Evolutionary conservation across 2,329 filamentous ascomycete genomes (phyloP), one percentile per base, ranked within the genome.

Genomic region (Periconia sp.): DNA sequence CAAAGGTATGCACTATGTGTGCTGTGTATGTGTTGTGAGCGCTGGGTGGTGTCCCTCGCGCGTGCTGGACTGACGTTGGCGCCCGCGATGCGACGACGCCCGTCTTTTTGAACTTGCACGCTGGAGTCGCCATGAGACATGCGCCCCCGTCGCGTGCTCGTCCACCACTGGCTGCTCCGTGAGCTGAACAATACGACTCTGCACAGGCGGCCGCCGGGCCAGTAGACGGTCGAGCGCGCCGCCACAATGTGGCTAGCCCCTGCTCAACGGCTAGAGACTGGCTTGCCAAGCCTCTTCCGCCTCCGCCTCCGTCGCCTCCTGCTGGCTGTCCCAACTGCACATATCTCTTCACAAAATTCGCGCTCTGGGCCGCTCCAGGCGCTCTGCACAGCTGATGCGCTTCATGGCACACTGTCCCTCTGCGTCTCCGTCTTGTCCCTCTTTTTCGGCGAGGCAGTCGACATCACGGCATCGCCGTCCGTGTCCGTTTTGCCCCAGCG

Each of bases 181-280:
- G 35, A 56, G 57, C 55, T 60, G 57, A 54, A 44, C 46, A 57
- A 48, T 56, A 52, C 48, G 40, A 48, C 56, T 26, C 38, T 44
- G 39, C 50, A 52, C 17, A 28, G 23, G 16, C 26, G 2, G 17
- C 15, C 30, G 35, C 36, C 30, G 40, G 28, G 44, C 37, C 28
- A 26, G 37, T 29, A 29, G 29, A 22, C 43, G 18, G n/a, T n/a
- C n/a, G n/a, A n/a, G n/a, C n/a, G n/a, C n/a, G n/a, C 29, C 36
- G 29, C n/a, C n/a, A n/a, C n/a, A n/a, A n/a, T n/a, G n/a, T 86
- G 86, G 10, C 73, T 89, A 13, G 78, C 23, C 12, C 23, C 8
- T 12, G 23, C 8, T 13, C 28, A 30, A 30, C 28, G 28, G 28
- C 28, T 30, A 15, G 28, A 9, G 28, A 30, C 11, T 30, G 9